Conservation (phyloP, 148 eudicot genomes). For the Agrostemma githago region DNA sequence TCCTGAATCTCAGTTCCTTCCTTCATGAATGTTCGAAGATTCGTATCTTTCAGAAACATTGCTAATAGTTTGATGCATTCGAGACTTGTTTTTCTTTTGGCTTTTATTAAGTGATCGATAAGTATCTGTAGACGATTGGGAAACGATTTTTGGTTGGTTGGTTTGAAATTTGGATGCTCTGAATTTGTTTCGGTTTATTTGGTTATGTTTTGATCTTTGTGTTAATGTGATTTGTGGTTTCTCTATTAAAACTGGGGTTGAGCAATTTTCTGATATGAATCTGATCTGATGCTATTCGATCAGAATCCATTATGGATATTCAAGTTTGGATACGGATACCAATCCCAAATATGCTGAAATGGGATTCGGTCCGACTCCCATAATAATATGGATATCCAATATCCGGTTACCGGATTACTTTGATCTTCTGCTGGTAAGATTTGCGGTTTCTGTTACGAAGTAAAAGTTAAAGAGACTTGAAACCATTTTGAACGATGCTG, state of each 20-base stretch:
- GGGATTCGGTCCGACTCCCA: too few relatives aligned
- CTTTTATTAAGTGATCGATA: neutral
- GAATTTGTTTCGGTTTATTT: neutral
- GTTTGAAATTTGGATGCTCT: conserved; percentile 3
- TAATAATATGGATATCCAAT: too few relatives aligned
- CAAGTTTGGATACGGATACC: too few relatives aligned
- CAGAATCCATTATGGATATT: too few relatives aligned
- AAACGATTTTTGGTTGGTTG: neutral
- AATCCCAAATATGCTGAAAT: too few relatives aligned
- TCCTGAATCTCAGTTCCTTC: neutral
- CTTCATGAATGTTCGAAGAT: neutral
- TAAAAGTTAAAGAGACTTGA: too few relatives aligned
- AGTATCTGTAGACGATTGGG: neutral
- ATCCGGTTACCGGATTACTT: too few relatives aligned
- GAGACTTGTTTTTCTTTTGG: neutral
- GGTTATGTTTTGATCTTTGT: neutral
- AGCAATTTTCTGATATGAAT: too few relatives aligned
- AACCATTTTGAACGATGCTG: too few relatives aligned
- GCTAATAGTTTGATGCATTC: neutral
- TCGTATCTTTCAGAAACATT: neutral
- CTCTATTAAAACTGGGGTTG: neutral
- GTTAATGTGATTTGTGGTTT: neutral
- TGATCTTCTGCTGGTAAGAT: too few relatives aligned
- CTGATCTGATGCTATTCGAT: too few relatives aligned
- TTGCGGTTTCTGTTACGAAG: too few relatives aligned